Evolutionary conservation across 2,329 filamentous ascomycete species (phyloP).

Genomic region (Elsinoe perseae): DNA sequence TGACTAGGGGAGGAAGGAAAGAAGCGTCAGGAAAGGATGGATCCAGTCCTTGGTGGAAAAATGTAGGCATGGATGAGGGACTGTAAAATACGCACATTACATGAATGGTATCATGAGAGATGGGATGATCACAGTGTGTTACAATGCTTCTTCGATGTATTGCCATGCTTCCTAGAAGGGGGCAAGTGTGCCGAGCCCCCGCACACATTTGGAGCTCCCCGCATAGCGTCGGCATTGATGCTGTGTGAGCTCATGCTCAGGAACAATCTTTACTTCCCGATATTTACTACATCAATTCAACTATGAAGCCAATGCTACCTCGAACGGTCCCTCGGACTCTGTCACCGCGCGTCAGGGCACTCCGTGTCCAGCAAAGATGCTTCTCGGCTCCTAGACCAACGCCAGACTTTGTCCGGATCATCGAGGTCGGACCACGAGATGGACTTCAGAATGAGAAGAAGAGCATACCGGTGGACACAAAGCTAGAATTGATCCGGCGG

Average conservation of each 20-base stretch:
- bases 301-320: slow-evolving; percentile 11
- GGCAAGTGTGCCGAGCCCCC: slow-evolving; percentile 4
- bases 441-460: slow-evolving; percentile 81
- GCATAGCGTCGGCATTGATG: slow-evolving; percentile 11
- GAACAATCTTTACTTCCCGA: neutral
- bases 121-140: neutral
- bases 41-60: slow-evolving; percentile 37
- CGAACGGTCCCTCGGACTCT: slow-evolving; percentile 3
- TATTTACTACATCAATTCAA: neutral
- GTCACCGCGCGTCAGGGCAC: neutral
- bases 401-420: slow-evolving; percentile 49
- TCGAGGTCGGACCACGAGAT: slow-evolving; percentile 79
- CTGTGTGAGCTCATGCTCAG: neutral
- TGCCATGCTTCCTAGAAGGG: neutral
- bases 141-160: no score
- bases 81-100: slow-evolving; percentile 25
- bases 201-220: neutral
- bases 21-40: slow-evolving; percentile 21
- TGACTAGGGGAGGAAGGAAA: slow-evolving; percentile 28
- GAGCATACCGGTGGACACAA: slow-evolving; percentile 61
- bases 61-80: slow-evolving; percentile 44
- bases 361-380: slow-evolving; percentile 9
- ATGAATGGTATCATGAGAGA: neutral
- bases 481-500: slow-evolving; percentile 66
- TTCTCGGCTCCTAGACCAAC: slow-evolving; percentile 24